These are phyloP conservation scores for Tulasnella sp. DNA, from an alignment of 768 basidiomycete species.

Conservation along the genomic window DNA sequence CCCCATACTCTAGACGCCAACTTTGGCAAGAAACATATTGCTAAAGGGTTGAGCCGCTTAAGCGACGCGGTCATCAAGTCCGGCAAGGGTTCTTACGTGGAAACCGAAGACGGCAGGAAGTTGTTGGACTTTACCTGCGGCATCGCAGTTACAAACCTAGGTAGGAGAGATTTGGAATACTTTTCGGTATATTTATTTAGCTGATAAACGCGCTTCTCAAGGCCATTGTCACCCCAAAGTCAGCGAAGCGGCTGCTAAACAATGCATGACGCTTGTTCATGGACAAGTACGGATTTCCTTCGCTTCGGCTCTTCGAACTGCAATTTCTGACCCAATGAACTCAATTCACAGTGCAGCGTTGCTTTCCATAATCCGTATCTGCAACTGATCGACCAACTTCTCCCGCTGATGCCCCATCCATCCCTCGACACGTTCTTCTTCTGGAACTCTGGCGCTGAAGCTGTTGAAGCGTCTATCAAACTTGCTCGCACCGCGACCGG, in stretches of 20 bases:
- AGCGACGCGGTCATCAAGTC: slow-evolving; percentile 39
- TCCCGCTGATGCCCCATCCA: slow-evolving; percentile 85
- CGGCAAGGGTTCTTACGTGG: slow-evolving; percentile 61
- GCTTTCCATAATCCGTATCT: slow-evolving; percentile 84
- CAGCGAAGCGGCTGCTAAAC: slow-evolving; percentile 82
- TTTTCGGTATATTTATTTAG: not conserved
- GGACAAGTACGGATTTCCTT: slow-evolving; percentile 52
- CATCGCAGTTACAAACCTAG: slow-evolving; percentile 82
- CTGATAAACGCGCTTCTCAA: slow-evolving; percentile 35
- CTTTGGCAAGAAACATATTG: slow-evolving; percentile 40
- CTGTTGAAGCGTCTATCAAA: slow-evolving; percentile 85
- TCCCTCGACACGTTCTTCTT: slow-evolving; percentile 96
- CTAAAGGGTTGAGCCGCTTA: slow-evolving; percentile 39
- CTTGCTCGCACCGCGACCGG: slow-evolving; percentile 76
- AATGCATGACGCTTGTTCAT: slow-evolving; percentile 77
- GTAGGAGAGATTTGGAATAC: slow-evolving; percentile 39
- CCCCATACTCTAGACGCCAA: slow-evolving; percentile 26
- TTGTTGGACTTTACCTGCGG: slow-evolving; percentile 84
- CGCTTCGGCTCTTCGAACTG: not conserved
- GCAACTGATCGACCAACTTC: slow-evolving; percentile 74
- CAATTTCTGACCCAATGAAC: not conserved
- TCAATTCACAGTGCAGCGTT: slow-evolving; percentile 67
- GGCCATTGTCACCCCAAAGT: slow-evolving; percentile 87
- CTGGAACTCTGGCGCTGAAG: slow-evolving; percentile 95
- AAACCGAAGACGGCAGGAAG: slow-evolving; percentile 65